Conservation (phyloP, 2,329 filamentous ascomycete genomes). For the Alternaria dauci region DNA sequence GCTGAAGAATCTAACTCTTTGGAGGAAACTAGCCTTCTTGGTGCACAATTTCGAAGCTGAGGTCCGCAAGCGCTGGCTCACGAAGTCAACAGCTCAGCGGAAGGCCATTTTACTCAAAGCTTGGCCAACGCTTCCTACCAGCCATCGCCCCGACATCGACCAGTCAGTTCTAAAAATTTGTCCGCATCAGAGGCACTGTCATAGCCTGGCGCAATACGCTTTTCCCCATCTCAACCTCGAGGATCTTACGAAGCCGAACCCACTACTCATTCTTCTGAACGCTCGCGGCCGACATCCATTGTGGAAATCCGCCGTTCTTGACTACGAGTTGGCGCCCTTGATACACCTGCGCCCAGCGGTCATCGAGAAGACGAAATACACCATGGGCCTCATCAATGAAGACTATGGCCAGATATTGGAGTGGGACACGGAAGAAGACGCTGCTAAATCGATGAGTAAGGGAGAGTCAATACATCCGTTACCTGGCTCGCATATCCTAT, state of each 20-base stretch:
- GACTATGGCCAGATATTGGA: background rate
- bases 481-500: too few relatives aligned
- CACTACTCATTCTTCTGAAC: background rate
- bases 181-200: background rate
- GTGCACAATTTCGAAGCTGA: too few relatives aligned
- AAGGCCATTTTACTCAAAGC: too few relatives aligned
- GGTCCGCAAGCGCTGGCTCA: too few relatives aligned
- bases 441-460: too few relatives aligned
- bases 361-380: background rate
- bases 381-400: background rate
- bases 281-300: background rate
- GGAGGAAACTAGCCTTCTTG: too few relatives aligned
- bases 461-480: too few relatives aligned
- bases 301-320: background rate
- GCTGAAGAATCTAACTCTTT: too few relatives aligned
- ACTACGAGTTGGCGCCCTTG: background rate
- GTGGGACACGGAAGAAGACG: background rate
- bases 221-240: background rate
- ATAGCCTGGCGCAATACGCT: background rate
- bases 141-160: background rate
- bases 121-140: background rate
- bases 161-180: background rate
- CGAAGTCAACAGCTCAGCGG: too few relatives aligned
- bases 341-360: background rate
- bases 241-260: background rate